phyloP scores from a whole-genome alignment of 2,329 filamentous ascomycete genomes.

The Metarhizium guizhouense region DNA sequence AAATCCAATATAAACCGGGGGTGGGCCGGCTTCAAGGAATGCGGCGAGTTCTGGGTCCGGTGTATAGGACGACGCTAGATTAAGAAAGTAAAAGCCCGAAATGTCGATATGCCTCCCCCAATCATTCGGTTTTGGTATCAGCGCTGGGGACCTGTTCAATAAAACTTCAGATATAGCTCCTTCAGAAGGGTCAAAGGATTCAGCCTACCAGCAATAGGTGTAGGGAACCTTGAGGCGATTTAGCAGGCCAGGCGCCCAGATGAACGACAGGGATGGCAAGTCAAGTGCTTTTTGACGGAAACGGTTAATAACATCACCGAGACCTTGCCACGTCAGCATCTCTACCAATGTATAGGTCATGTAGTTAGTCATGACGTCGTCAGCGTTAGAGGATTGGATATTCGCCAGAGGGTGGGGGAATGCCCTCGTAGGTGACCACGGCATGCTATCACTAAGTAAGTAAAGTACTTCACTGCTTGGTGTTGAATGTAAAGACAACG shows the following conservation, averaged over 20 bases:
- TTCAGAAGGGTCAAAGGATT: neutral
- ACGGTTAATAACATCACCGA: slow-evolving; percentile 84
- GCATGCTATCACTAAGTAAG: slow-evolving; percentile 57
- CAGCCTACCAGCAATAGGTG: slow-evolving; percentile 72
- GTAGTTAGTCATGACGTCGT: slow-evolving; percentile 70
- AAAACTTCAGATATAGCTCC: slow-evolving; percentile 4
- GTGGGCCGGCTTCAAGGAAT: slow-evolving; percentile 59
- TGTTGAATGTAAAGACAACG: no score
- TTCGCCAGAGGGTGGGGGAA: slow-evolving; percentile 85
- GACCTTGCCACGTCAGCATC: slow-evolving; percentile 86
- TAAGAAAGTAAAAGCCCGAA: slow-evolving; percentile 69
- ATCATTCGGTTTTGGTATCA: slow-evolving; percentile 72
- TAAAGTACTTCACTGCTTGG: neutral
- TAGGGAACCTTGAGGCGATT: slow-evolving; percentile 69
- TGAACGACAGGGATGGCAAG: slow-evolving; percentile 66
- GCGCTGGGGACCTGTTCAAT: slow-evolving; percentile 49
- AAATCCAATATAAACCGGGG: slow-evolving; percentile 76
- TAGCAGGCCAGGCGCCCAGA: slow-evolving; percentile 76
- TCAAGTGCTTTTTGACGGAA: slow-evolving; percentile 70
- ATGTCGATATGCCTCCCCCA: slow-evolving; percentile 66
- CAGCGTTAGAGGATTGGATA: slow-evolving; percentile 66
- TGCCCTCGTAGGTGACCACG: slow-evolving; percentile 76
- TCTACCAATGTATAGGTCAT: slow-evolving; percentile 79
- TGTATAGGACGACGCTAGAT: slow-evolving; percentile 55
- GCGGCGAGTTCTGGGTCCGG: slow-evolving; percentile 55